These are phyloP conservation scores for Suhomyces sp. DNA, from an alignment of 805 yeast genomes.

Conservation along the genomic window DNA sequence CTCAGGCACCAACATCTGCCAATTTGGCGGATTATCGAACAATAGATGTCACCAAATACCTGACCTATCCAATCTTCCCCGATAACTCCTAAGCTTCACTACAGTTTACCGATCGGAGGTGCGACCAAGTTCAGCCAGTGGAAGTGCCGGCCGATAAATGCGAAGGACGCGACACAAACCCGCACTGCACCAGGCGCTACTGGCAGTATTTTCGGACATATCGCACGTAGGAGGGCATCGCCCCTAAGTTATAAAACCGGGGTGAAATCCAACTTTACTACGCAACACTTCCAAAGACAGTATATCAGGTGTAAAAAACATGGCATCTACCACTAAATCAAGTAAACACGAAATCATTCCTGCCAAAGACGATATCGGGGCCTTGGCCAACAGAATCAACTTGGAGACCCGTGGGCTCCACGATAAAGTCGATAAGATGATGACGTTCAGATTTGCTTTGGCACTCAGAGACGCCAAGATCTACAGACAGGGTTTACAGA, in stretches of 20 bases:
- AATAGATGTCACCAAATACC: background rate
- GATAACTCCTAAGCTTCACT: background rate
- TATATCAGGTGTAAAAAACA: background rate
- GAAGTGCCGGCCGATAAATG: background rate
- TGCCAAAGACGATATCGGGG: conserved; percentile 75
- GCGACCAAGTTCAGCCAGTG: background rate
- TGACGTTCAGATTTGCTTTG: conserved; percentile 67
- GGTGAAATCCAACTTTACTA: background rate
- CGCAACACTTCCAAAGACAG: background rate
- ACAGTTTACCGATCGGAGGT: background rate
- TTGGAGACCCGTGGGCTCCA: conserved; percentile 62
- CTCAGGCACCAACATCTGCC: background rate
- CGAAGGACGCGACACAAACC: background rate
- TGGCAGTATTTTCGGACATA: conserved; percentile 1
- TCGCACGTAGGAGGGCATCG: background rate
- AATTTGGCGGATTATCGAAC: background rate
- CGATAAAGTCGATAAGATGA: conserved; percentile 64
- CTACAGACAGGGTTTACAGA: conserved; percentile 77
- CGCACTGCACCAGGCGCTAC: background rate
- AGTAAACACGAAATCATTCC: conserved; percentile 60
- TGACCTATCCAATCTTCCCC: background rate
- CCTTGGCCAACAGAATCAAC: conserved; percentile 80
- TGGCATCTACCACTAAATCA: conserved; percentile 31
- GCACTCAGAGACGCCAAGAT: conserved; percentile 74
- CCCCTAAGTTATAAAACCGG: background rate